A percentile compares a stretch with the other conserved stretches of the same genome.
These are phyloP conservation scores for Boletus rubropictus DNA, from an alignment of 768 basidiomycete genomes.

Conservation along the genomic window DNA sequence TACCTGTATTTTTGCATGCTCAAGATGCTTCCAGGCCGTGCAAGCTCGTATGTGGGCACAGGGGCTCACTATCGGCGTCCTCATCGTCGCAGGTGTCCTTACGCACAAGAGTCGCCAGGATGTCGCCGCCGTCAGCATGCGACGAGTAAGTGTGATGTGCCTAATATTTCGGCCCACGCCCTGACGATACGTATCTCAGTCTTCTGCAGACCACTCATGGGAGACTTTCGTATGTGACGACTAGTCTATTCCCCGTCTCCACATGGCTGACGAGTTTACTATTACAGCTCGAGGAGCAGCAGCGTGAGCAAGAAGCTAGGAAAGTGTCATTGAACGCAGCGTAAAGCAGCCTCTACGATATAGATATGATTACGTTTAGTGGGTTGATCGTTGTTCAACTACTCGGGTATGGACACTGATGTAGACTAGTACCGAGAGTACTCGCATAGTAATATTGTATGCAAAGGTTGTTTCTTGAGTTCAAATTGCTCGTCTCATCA, in stretches of 20 bases:
- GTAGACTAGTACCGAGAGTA: neutral
- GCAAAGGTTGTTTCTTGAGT: neutral
- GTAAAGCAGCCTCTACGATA: neutral
- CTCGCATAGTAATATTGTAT: neutral
- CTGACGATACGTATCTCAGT: constrained; percentile 7
- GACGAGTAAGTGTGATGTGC: constrained; percentile 15
- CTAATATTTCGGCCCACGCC: too few relatives aligned
- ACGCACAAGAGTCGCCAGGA: constrained; percentile 47
- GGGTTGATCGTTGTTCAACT: neutral
- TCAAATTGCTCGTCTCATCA: too few relatives aligned
- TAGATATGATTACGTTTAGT: neutral
- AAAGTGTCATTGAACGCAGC: constrained; percentile 8
- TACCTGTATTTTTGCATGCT: neutral
- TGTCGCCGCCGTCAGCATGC: constrained; percentile 23
- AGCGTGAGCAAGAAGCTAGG: constrained; percentile 20
- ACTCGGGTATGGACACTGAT: too few relatives aligned
- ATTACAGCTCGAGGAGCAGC: constrained; percentile 26
- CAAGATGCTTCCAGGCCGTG: constrained; percentile 50
- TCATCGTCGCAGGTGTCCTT: constrained; percentile 65
- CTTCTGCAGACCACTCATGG: constrained; percentile 26
- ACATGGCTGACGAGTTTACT: neutral
- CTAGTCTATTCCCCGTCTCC: neutral
- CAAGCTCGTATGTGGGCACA: constrained; percentile 91
- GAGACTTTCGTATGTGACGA: constrained; percentile 20
- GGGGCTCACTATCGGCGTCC: constrained; percentile 68